A percentile compares a stretch with the other conserved stretches of the same genome.
Evolutionary conservation across 352 stramenopile species (phyloP).

Genomic region (Blastocystis sp.): DNA sequence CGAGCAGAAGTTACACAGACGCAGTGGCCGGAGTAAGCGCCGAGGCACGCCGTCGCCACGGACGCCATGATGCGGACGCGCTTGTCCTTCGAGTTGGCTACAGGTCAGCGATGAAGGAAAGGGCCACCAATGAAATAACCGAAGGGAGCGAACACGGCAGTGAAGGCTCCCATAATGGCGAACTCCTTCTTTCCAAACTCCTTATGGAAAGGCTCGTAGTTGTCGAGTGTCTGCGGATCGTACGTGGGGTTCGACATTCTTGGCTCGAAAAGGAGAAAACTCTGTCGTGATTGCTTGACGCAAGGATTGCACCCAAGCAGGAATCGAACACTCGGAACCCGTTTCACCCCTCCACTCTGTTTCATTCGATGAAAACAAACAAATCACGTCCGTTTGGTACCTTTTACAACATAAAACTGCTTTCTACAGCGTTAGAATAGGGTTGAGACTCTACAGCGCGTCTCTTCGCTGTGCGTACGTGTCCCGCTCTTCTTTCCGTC

Average conservation of each 20-base stretch:
- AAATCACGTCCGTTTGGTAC: too few species aligned
- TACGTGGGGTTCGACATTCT: constrained; percentile 45
- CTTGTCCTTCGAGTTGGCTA: constrained; percentile 44
- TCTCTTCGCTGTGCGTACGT: too few species aligned
- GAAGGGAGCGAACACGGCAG: constrained; percentile 42
- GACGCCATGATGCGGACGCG: background rate
- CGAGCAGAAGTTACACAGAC: constrained; percentile 48
- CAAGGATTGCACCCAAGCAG: background rate
- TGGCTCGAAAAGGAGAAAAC: constrained; percentile 15
- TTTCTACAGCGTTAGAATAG: background rate
- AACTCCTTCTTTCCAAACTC: constrained; percentile 23
- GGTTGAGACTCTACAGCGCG: too few species aligned
- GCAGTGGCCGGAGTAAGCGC: constrained; percentile 58
- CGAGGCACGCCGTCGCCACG: constrained; percentile 20
- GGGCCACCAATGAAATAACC: constrained; percentile 55
- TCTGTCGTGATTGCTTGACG: background rate
- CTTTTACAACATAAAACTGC: background rate
- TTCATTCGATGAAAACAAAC: background rate
- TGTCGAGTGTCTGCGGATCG: constrained; percentile 54
- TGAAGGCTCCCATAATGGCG: background rate
- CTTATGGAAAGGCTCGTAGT: constrained; percentile 68
- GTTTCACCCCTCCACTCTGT: too few species aligned
- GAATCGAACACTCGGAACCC: background rate
- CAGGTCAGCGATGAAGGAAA: background rate
- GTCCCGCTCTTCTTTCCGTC: too few species aligned